Evolutionary conservation across 306 rosid genomes (phyloP).

Genomic region (cucumber (Cucumis sativus)): Cucumber_9930_V3 NC_026657.2:35929501-35930000

Average conservation of each 20-base stretch:
- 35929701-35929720: slow-evolving; percentile 78
- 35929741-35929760: slow-evolving; percentile 33
- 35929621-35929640: slow-evolving; percentile 68
- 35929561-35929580: slow-evolving; percentile 16
- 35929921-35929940: neutral
- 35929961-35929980: neutral
- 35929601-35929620: slow-evolving; percentile 56
- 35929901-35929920: neutral
- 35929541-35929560: neutral
- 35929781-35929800: neutral
- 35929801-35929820: neutral
- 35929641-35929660: slow-evolving; percentile 68
- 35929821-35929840: neutral
- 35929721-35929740: slow-evolving; percentile 81
- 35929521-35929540: neutral
- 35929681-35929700: slow-evolving; percentile 46
- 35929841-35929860: neutral
- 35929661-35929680: slow-evolving; percentile 54
- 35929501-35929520: neutral
- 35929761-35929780: neutral
- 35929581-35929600: slow-evolving; percentile 73
- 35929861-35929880: neutral
- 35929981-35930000: neutral
- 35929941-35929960: neutral
- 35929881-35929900: neutral